These are phyloP conservation scores for Pseudogymnoascus sp. DNA, from an alignment of 2,329 filamentous ascomycete genomes.

Conservation along the genomic window DNA sequence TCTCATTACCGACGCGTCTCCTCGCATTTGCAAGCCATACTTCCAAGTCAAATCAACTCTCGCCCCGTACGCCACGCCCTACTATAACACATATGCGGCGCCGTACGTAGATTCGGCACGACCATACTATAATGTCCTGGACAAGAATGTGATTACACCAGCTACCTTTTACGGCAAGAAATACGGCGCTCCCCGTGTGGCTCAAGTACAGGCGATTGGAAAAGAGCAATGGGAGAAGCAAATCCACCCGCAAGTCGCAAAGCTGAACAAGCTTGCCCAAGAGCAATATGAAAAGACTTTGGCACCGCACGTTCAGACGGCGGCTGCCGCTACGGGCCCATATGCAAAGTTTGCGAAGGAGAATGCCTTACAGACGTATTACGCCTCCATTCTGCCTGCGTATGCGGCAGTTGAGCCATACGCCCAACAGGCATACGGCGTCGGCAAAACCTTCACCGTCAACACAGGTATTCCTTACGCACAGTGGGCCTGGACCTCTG, in stretches of 20 bases:
- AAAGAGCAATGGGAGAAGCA: conserved; percentile 70
- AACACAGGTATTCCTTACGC: conserved; percentile 66
- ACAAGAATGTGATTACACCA: conserved; percentile 62
- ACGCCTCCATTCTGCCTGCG: conserved; percentile 65
- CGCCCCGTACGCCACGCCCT: conserved; percentile 71
- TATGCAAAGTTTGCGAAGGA: conserved; percentile 63
- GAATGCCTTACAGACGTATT: conserved; percentile 60
- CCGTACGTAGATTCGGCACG: conserved; percentile 71
- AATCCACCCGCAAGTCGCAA: conserved; percentile 65
- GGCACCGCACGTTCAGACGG: conserved; percentile 65
- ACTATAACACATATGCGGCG: conserved; percentile 76
- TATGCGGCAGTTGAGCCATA: conserved; percentile 72
- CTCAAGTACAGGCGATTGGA: conserved; percentile 59
- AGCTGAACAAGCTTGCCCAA: conserved; percentile 54
- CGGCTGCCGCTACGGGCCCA: conserved; percentile 52
- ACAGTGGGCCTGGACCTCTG: conserved; percentile 62
- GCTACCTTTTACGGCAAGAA: conserved; percentile 58
- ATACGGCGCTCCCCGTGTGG: conserved; percentile 68
- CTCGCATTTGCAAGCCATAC: conserved; percentile 79
- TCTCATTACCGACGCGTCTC: conserved; percentile 61
- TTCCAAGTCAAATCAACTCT: conserved; percentile 55
- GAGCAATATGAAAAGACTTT: conserved; percentile 63
- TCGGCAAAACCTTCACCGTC: conserved; percentile 59
- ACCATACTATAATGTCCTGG: conserved; percentile 63
- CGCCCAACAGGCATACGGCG: conserved; percentile 58